Evolutionary conservation across 768 basidiomycete genomes (phyloP).

Genomic region (Suillus hirtellus): DNA sequence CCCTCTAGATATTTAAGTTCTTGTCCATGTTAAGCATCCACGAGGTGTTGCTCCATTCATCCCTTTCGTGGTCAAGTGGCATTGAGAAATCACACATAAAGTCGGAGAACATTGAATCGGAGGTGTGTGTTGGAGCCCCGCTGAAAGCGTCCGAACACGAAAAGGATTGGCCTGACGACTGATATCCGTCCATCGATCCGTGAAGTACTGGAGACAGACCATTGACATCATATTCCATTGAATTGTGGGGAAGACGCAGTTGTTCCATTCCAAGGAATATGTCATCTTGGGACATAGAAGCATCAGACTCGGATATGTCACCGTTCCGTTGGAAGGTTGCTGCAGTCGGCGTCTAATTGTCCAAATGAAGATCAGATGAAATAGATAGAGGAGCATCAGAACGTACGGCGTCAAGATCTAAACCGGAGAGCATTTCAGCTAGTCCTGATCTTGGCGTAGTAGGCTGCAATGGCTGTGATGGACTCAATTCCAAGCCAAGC

Average conservation of each 20-base stretch:
- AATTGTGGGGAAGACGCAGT: neutral
- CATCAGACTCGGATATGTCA: neutral
- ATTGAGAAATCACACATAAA: neutral
- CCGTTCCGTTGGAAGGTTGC: conserved; percentile 19
- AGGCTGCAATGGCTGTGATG: conserved; percentile 25
- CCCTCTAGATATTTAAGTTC: neutral
- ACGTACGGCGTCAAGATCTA: conserved; percentile 33
- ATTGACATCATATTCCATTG: neutral
- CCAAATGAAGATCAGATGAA: conserved; percentile 8
- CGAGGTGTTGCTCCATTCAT: neutral
- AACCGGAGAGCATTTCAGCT: conserved; percentile 24
- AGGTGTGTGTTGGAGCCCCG: neutral
- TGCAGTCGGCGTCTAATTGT: conserved; percentile 29
- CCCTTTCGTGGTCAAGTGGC: neutral
- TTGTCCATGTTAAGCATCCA: conserved; percentile 4
- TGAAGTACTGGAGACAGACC: neutral
- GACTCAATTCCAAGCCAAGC: conserved; percentile 15
- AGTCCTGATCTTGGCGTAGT: conserved; percentile 21
- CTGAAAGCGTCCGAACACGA: neutral
- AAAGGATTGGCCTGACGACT: neutral
- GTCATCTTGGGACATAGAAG: conserved; percentile 1
- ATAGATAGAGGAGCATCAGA: neutral
- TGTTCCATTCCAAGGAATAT: conserved; percentile 10
- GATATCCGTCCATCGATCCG: neutral
- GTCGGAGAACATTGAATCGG: neutral